Percentiles rank a stretch among this genome's conserved stretches.
phyloP scores from a whole-genome alignment of 768 basidiomycete genomes.

The Xerocomus spinulosus region DNA sequence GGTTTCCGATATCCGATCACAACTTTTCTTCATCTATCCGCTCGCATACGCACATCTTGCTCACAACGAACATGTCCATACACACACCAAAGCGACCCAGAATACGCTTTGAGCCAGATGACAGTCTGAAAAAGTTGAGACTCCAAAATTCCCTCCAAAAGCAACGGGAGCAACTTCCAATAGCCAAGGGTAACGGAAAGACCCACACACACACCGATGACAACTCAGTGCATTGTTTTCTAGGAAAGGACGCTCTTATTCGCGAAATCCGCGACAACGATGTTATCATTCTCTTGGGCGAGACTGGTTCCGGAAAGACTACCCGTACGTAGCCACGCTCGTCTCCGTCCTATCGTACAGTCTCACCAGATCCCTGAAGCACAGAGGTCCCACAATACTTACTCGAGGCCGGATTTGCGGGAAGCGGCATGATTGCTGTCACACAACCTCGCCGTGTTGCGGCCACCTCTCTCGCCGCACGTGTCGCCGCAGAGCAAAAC shows the following conservation, averaged over 20 bases:
- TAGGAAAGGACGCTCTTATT: constrained; percentile 73
- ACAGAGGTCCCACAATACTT: constrained; percentile 96
- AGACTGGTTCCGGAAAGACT: constrained; percentile 98
- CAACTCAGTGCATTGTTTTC: not conserved
- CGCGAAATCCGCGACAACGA: constrained; percentile 72
- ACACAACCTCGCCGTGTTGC: constrained; percentile 96
- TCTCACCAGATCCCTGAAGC: constrained; percentile 28
- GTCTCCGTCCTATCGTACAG: not conserved
- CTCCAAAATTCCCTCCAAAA: constrained; percentile 42
- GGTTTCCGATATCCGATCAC: constrained; percentile 16
- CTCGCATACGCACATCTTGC: not conserved
- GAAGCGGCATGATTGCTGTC: constrained; percentile 75
- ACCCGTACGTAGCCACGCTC: constrained; percentile 68
- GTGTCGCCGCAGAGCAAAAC: constrained; percentile 84
- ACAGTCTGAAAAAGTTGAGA: constrained; percentile 9
- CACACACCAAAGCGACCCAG: constrained; percentile 26
- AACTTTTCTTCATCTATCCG: constrained; percentile 3
- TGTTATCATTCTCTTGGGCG: constrained; percentile 86
- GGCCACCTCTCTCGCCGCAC: constrained; percentile 87
- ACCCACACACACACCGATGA: not conserved
- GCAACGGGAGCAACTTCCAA: constrained; percentile 70
- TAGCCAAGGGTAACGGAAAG: constrained; percentile 55
- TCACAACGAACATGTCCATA: constrained; percentile 13
- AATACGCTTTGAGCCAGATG: constrained; percentile 21
- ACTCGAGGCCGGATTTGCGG: constrained; percentile 72